Evolutionary conservation across 208 protist species (phyloP).

Genomic region (Trichomonas gallinae): DNA sequence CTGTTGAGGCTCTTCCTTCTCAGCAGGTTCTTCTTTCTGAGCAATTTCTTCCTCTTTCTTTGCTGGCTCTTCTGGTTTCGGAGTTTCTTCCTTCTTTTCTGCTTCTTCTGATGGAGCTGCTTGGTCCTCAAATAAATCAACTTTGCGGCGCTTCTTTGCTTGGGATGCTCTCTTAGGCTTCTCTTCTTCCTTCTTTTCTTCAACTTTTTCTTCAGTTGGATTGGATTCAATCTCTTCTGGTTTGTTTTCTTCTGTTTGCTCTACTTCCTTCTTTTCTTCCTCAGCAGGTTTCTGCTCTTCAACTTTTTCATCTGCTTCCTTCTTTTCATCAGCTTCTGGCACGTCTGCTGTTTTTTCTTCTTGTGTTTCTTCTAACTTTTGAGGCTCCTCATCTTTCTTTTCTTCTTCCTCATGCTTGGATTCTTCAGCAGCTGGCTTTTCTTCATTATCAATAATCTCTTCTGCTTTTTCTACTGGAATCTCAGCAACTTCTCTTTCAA

Average conservation of each 20-base stretch:
- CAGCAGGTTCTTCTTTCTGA: no score
- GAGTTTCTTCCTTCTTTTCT: not conserved
- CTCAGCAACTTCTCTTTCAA: not conserved
- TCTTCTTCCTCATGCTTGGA: not conserved
- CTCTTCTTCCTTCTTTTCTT: not conserved
- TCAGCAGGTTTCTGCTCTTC: not conserved
- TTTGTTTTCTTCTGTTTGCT: not conserved
- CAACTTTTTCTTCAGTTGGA: not conserved
- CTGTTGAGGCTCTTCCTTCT: no score
- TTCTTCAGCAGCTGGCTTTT: not conserved
- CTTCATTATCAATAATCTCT: not conserved
- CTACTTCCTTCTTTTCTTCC: not conserved
- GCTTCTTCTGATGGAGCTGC: not conserved
- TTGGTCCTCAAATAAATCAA: not conserved
- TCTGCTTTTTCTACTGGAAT: not conserved
- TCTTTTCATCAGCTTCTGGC: not conserved
- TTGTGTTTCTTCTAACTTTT: not conserved
- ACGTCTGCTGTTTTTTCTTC: not conserved
- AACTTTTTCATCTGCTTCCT: not conserved
- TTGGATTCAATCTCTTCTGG: not conserved
- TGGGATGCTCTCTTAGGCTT: not conserved
- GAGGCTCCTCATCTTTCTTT: not conserved
- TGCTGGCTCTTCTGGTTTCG: not conserved
- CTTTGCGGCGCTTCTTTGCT: not conserved
- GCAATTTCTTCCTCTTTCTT: not conserved